Percentiles rank a stretch among this genome's conserved stretches.
Conservation (phyloP, 345 rosid genomes). For the Salix caprea region DNA sequence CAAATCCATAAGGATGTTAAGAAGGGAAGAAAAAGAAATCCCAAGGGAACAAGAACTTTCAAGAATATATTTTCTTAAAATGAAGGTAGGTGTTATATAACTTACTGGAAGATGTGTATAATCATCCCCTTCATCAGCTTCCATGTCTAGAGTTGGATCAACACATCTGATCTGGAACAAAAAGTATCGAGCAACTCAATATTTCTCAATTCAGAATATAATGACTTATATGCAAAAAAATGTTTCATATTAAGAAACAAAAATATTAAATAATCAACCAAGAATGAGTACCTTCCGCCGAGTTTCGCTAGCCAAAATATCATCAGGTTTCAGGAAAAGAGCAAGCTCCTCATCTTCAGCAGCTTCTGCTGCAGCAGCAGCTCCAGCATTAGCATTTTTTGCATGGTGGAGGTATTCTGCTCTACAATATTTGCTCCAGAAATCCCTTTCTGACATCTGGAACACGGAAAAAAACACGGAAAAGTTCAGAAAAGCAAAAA, state of each 20-base stretch:
- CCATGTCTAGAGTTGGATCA: constrained; percentile 94
- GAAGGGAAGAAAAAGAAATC: background rate
- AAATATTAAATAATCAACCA: constrained; percentile 3
- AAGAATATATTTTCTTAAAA: background rate
- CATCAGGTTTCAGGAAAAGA: constrained; percentile 81
- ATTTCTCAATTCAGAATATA: constrained; percentile 8
- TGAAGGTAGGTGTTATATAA: constrained; percentile 5
- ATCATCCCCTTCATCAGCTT: constrained; percentile 94
- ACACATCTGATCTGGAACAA: constrained; percentile 70
- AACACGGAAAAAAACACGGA: constrained; percentile 1
- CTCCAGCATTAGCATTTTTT: constrained; percentile 64
- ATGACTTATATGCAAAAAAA: constrained; percentile 11
- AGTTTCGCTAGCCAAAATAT: constrained; percentile 74
- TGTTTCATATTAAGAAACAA: background rate
- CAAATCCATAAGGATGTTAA: background rate
- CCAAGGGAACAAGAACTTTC: background rate
- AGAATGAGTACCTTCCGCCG: constrained; percentile 59
- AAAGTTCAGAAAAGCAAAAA: background rate
- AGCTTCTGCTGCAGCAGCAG: constrained; percentile 94
- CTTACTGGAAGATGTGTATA: constrained; percentile 87
- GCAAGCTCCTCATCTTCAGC: constrained; percentile 99
- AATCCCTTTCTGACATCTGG: constrained; percentile 86
- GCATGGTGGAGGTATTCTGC: constrained; percentile 87
- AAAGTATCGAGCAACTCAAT: background rate
- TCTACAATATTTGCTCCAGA: constrained; percentile 94